Percentiles rank a stretch among this genome's conserved stretches.
Conservation (phyloP, 2,329 filamentous ascomycete species). For the Neopestalotiopsis sp. region DNA sequence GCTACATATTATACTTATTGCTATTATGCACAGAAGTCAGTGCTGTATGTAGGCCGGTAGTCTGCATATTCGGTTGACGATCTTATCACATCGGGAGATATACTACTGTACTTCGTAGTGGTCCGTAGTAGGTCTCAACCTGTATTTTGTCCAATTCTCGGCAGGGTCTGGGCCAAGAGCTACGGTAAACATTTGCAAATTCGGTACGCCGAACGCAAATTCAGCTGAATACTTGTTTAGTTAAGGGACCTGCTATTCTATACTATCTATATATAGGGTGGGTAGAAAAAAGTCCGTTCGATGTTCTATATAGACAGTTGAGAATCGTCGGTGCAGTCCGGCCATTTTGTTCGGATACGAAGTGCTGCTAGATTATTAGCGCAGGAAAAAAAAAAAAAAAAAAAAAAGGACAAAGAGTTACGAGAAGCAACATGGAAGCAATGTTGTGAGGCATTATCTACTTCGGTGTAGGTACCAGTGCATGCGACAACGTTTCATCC, state of each 20-base stretch:
- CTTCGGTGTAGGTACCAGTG: neutral
- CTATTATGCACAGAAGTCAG: no score
- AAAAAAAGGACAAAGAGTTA: neutral
- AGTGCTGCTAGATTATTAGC: neutral
- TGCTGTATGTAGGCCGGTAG: neutral
- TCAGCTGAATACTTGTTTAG: neutral
- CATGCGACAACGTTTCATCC: slow-evolving; percentile 1
- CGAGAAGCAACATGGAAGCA: slow-evolving; percentile 6
- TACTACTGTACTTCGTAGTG: neutral
- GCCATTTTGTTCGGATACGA: neutral
- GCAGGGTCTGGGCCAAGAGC: neutral
- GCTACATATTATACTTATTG: neutral
- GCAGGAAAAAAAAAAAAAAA: neutral
- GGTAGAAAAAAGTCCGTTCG: neutral
- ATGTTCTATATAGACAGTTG: neutral
- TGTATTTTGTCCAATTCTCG: no score
- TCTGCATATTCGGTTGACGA: neutral
- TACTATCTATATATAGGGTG: neutral
- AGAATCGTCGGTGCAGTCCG: neutral
- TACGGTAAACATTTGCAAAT: neutral
- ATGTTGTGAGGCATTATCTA: neutral
- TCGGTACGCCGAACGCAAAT: neutral
- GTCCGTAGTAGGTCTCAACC: no score
- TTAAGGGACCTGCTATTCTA: neutral
- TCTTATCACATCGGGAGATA: neutral